phyloP scores from a whole-genome alignment of 345 rosid species.

The Combretum micranthum region DNA sequence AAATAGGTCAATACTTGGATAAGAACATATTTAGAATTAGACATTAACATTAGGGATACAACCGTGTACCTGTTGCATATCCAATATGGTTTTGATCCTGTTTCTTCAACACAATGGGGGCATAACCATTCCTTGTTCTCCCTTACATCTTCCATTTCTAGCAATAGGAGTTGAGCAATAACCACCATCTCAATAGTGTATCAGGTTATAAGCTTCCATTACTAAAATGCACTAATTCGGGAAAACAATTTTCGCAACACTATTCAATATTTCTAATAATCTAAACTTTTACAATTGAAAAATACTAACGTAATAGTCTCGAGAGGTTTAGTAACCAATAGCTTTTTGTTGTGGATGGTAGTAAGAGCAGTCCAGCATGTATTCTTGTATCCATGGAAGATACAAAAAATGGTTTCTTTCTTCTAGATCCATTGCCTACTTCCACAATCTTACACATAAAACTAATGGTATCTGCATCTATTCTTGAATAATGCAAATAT shows the following conservation, averaged over 20 bases:
- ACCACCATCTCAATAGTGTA: background rate
- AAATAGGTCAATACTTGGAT: background rate
- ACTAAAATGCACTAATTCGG: no score
- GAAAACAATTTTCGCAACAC: background rate
- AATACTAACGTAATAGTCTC: no score
- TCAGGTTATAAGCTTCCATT: background rate
- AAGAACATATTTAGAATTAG: background rate
- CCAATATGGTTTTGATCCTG: conserved; percentile 31
- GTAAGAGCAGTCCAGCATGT: no score
- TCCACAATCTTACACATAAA: no score
- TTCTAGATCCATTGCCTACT: no score
- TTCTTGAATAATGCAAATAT: no score
- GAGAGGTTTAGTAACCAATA: no score
- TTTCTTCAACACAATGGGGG: conserved; percentile 40
- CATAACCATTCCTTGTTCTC: conserved; percentile 39
- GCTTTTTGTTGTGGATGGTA: no score
- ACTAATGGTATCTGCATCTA: no score
- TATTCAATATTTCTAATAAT: background rate
- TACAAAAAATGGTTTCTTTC: no score
- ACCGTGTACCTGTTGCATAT: conserved; percentile 29
- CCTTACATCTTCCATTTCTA: conserved; percentile 32
- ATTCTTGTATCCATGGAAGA: no score
- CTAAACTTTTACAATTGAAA: no score
- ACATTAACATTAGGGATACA: background rate
- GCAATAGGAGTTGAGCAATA: background rate